A percentile compares a stretch with the other conserved stretches of the same genome.
These are phyloP conservation scores for Neospermospora avenae DNA, from an alignment of 2,329 filamentous ascomycete genomes.

Conservation along the genomic window DNA sequence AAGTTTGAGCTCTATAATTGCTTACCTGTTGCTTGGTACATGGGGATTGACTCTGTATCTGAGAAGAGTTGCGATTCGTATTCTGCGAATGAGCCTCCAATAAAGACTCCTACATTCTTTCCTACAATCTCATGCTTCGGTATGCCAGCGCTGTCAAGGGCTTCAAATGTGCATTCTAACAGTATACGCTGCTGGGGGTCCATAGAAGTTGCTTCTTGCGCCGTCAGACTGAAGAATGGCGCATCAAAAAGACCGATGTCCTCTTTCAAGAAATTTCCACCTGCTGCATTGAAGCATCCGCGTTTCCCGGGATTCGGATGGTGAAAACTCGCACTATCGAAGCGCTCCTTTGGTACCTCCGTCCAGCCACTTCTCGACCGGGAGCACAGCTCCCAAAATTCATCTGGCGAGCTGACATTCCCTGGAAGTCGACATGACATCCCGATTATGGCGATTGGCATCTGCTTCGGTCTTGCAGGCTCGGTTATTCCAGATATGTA, in stretches of 20 bases:
- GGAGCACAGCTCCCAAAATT: slow-evolving; percentile 41
- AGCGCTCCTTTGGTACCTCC: slow-evolving; percentile 35
- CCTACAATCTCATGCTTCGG: slow-evolving; percentile 24
- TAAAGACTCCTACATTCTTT: slow-evolving; percentile 43
- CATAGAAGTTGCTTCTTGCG: slow-evolving; percentile 34
- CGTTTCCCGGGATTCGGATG: slow-evolving; percentile 43
- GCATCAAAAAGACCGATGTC: slow-evolving; percentile 32
- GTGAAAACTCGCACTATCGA: slow-evolving; percentile 52
- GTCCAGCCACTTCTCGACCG: slow-evolving; percentile 39
- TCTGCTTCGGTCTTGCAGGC: slow-evolving; percentile 18
- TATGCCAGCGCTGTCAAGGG: slow-evolving; percentile 31
- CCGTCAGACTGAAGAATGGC: slow-evolving; percentile 32
- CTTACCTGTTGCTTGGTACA: slow-evolving; percentile 49
- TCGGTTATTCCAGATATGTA: slow-evolving; percentile 21
- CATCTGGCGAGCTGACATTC: slow-evolving; percentile 37
- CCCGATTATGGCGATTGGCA: slow-evolving; percentile 38
- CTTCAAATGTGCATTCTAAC: slow-evolving; percentile 30
- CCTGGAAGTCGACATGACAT: slow-evolving; percentile 40
- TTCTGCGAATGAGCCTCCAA: slow-evolving; percentile 43
- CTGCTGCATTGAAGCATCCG: slow-evolving; percentile 30
- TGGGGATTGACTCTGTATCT: slow-evolving; percentile 47
- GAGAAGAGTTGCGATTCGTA: slow-evolving; percentile 21
- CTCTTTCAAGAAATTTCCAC: slow-evolving; percentile 30
- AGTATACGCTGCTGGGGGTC: slow-evolving; percentile 34
- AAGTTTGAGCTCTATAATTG: no score